Conservation (phyloP, 495 filamentous ascomycete genomes). For the Oleoguttula mirabilis region DNA sequence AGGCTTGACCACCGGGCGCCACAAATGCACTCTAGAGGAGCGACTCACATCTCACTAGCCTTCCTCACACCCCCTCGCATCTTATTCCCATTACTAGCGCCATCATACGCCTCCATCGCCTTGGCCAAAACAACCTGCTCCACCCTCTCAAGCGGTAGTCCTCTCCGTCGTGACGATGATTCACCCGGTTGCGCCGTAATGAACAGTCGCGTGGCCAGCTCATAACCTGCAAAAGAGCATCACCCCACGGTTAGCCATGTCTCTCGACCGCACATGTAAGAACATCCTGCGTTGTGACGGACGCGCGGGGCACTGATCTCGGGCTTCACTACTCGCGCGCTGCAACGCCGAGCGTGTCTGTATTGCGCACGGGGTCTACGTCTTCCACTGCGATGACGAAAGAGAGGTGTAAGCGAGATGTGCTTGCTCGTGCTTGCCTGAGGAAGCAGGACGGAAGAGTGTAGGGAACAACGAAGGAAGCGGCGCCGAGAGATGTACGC, state of each 20-base stretch:
- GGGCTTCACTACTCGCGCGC: constrained; percentile 1
- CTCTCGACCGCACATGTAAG: no score
- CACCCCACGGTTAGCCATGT: no score
- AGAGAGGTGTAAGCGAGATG: constrained; percentile 8
- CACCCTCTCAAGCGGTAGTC: constrained; percentile 46
- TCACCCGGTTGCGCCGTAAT: no score
- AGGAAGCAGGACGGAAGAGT: no score
- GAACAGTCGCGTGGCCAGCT: constrained; percentile 25
- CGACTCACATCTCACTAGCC: constrained; percentile 66
- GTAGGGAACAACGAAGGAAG: no score
- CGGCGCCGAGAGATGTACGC: no score
- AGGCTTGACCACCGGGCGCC: no score
- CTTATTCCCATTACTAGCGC: constrained; percentile 78
- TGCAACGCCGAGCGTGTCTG: constrained; percentile 5
- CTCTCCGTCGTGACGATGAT: no score
- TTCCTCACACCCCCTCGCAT: constrained; percentile 72
- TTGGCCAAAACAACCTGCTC: constrained; percentile 54
- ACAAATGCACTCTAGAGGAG: constrained; percentile 6
- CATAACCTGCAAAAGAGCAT: constrained; percentile 54
- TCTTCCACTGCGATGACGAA: constrained; percentile 13
- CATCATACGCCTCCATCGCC: constrained; percentile 69
- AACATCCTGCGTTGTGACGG: no score
- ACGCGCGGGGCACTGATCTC: no score
- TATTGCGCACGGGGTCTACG: constrained; percentile 10
- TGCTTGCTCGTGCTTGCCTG: no score